Base-by-base conservation (phyloP, 2,329 filamentous ascomycete species). In the Tolypocladium ophioglossoides region DNA sequence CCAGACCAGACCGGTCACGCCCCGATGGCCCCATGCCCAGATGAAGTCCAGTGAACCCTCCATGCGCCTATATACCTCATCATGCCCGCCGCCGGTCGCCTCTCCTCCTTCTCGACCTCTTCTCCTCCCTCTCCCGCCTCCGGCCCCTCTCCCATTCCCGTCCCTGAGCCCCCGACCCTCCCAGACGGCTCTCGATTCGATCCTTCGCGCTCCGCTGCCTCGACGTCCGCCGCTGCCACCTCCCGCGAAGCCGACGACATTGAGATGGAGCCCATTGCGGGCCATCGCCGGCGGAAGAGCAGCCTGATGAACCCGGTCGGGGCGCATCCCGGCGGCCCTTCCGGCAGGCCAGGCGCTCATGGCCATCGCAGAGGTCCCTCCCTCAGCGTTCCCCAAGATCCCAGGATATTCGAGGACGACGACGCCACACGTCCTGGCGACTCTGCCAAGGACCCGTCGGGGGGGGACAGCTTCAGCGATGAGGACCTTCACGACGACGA, bases 401-500 rank as follows among this genome's bases (percentile, higher is more conserved):
- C 68, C 48, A 77, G 78, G 63, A 75, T 78, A 50, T 69, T 70
- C 30, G 77, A 78, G 57, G 76, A 78, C 58, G 65, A 63, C 47
- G 60, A 58, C 52, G 60, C 66, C 50, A 64, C 59, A 51, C 62
- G 61, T 50, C 59, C 60, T 47, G 54, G 40, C 24, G 60, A 56
- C 10, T 54, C 59, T 7, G 59, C 58, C 54, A 66, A 62, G 47
- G 65, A 68, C 48, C 66, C 68, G 14, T 63, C 65, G 4, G 68
- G 73, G 58, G 75, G 77, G 52, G 81, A 84, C 61, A 75, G 81
- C 62, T 78, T 82, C 53, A 84, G 84, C 32, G 86, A 89, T 60
- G 85, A 90, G 59, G 87, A 87, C 49, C 68, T 88, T 32, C 83
- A 88, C 57, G 88, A 92, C 62, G 91, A 96, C 66, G 91, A 95